Evolutionary conservation across 306 rosid species (phyloP).

Genomic region (Ormosia emarginata): DNA sequence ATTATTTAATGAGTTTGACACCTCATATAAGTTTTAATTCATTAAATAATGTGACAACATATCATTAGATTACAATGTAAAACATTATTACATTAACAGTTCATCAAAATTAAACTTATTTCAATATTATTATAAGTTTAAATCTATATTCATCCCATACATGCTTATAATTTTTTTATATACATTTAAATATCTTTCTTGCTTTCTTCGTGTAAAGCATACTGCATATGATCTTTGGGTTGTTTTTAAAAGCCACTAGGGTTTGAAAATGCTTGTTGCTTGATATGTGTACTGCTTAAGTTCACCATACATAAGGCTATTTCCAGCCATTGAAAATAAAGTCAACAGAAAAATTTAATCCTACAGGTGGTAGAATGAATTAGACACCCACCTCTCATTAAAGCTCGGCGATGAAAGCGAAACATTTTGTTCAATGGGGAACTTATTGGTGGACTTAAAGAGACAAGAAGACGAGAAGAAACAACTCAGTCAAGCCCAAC

Average conservation of each 20-base stretch:
- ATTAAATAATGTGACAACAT: no score
- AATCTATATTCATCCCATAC: no score
- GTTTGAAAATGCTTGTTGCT: not conserved
- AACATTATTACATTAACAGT: no score
- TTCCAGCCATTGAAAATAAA: not conserved
- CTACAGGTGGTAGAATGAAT: slow-evolving; percentile 15
- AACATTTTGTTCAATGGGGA: slow-evolving; percentile 24
- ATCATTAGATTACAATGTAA: no score
- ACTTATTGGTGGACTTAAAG: slow-evolving; percentile 8
- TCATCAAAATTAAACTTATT: no score
- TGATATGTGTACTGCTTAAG: not conserved
- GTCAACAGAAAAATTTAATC: slow-evolving; percentile 22
- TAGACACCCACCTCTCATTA: slow-evolving; percentile 24
- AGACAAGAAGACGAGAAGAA: slow-evolving; percentile 33
- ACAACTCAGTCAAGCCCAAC: slow-evolving; percentile 37
- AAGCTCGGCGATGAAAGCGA: slow-evolving; percentile 30
- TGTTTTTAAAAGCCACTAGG: not conserved
- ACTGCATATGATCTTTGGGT: no score
- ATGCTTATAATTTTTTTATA: no score
- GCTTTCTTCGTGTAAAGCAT: no score
- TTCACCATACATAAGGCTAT: not conserved
- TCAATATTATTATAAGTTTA: no score
- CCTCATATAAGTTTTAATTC: no score
- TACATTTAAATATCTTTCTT: no score
- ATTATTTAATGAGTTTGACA: no score